A percentile compares a stretch with the other conserved stretches of the same genome.
Conservation (phyloP, 2,329 filamentous ascomycete genomes). For the Amesomyces nigricolor region DNA sequence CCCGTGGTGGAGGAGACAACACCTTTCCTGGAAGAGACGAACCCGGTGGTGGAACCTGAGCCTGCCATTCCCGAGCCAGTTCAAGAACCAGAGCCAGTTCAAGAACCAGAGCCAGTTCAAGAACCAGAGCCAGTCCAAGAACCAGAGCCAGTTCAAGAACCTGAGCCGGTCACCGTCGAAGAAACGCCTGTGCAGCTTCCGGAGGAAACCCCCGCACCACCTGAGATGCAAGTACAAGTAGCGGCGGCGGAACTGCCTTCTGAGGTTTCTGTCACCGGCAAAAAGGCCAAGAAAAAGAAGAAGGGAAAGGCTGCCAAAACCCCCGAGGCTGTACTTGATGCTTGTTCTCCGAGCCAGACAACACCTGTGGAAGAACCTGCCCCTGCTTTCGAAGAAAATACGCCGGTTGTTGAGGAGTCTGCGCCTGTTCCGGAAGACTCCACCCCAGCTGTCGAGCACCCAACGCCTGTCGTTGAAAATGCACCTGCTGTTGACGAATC, state of each 20-base stretch:
- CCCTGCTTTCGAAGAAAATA: background rate
- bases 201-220: background rate
- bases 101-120: too few species aligned
- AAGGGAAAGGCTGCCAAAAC: constrained; percentile 8
- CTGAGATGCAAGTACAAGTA: background rate
- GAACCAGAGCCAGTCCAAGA: too few species aligned
- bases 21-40: too few species aligned
- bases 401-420: constrained; percentile 3
- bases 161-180: too few species aligned
- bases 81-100: too few species aligned
- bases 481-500: background rate
- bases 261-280: constrained; percentile 9
- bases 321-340: background rate
- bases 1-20: too few species aligned
- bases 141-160: too few species aligned
- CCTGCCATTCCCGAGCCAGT: too few species aligned
- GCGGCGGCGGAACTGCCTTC: background rate
- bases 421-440: background rate
- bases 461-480: background rate
- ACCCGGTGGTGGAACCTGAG: too few species aligned
- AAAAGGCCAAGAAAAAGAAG: constrained; percentile 18
- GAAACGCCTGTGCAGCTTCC: background rate
- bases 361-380: background rate
- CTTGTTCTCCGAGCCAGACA: background rate
- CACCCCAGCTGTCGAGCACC: background rate